These are phyloP conservation scores for Castanospermum australe DNA, from an alignment of 306 rosid genomes.

Conservation along the genomic window DNA sequence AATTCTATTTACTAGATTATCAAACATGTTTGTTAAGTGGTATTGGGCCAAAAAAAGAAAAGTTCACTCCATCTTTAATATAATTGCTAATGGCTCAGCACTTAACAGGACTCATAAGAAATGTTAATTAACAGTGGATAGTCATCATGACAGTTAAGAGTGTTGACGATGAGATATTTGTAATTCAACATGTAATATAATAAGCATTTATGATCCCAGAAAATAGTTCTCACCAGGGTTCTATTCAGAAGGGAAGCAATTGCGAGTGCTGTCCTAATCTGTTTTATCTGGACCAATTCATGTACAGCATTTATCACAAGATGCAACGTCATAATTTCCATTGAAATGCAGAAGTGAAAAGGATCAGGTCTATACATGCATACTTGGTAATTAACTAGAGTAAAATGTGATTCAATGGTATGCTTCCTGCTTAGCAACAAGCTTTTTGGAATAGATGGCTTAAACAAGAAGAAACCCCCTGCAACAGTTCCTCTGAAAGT, in stretches of 20 bases:
- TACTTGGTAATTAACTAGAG: slow-evolving; percentile 92
- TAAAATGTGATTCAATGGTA: slow-evolving; percentile 69
- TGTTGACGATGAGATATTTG: slow-evolving; percentile 1
- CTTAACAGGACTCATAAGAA: background rate
- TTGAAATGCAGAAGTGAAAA: slow-evolving; percentile 37
- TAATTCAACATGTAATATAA: background rate
- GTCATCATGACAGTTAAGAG: background rate
- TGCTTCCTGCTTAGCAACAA: slow-evolving; percentile 71
- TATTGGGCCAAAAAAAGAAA: background rate
- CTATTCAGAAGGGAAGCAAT: slow-evolving; percentile 88
- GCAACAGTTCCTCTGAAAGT: slow-evolving; percentile 37
- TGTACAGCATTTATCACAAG: slow-evolving; percentile 16
- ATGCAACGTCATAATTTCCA: slow-evolving; percentile 19
- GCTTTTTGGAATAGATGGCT: slow-evolving; percentile 83
- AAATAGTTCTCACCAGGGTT: slow-evolving; percentile 73
- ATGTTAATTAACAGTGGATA: background rate
- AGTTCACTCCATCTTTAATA: background rate
- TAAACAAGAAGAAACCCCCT: slow-evolving; percentile 90
- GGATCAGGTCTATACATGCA: slow-evolving; percentile 45
- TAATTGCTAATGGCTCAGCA: background rate
- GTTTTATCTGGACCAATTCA: slow-evolving; percentile 70
- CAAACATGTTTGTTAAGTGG: background rate
- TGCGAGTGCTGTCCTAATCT: slow-evolving; percentile 88
- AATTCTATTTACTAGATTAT: background rate
- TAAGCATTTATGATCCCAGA: slow-evolving; percentile 6